Evolutionary conservation across 805 yeast genomes (phyloP).

Genomic region (Ogataea kodamae): DNA sequence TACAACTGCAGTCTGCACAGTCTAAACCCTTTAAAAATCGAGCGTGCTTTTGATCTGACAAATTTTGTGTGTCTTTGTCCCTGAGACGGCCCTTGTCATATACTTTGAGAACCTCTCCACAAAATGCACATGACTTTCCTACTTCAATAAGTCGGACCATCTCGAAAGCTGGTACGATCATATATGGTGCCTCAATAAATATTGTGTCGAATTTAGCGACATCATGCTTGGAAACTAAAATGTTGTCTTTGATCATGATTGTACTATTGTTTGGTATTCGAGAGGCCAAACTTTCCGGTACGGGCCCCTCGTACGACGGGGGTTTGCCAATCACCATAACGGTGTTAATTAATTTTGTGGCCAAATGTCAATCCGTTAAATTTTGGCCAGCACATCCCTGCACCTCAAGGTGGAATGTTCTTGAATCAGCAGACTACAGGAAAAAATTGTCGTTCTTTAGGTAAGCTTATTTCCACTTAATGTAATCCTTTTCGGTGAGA

Average conservation of each 20-base stretch:
- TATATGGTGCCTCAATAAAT: constrained; percentile 31
- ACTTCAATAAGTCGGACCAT: constrained; percentile 24
- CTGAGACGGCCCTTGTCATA: constrained; percentile 31
- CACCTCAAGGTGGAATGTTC: too few relatives aligned
- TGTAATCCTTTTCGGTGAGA: too few relatives aligned
- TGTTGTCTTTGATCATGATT: constrained; percentile 11
- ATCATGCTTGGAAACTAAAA: constrained; percentile 8
- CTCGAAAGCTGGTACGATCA: constrained; percentile 27
- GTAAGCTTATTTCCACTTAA: too few relatives aligned
- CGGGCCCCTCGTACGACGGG: constrained; percentile 14
- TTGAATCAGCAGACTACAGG: too few relatives aligned
- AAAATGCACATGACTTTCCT: constrained; percentile 33
- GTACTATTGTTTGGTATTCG: constrained; percentile 13
- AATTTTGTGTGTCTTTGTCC: constrained; percentile 14
- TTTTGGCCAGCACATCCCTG: too few relatives aligned
- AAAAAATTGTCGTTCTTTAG: too few relatives aligned
- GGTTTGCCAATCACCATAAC: constrained; percentile 12
- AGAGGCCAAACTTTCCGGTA: constrained; percentile 5
- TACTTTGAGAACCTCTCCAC: constrained; percentile 32
- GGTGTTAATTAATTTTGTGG: constrained; percentile 1
- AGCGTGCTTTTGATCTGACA: constrained; percentile 25
- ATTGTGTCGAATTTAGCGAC: constrained; percentile 19
- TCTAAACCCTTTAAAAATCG: constrained; percentile 32
- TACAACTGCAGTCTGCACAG: constrained; percentile 27
- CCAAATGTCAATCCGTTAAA: too few relatives aligned